These are phyloP conservation scores for Mycothermus thermophilus DNA, from an alignment of 495 filamentous ascomycete genomes.

Conservation along the genomic window DNA sequence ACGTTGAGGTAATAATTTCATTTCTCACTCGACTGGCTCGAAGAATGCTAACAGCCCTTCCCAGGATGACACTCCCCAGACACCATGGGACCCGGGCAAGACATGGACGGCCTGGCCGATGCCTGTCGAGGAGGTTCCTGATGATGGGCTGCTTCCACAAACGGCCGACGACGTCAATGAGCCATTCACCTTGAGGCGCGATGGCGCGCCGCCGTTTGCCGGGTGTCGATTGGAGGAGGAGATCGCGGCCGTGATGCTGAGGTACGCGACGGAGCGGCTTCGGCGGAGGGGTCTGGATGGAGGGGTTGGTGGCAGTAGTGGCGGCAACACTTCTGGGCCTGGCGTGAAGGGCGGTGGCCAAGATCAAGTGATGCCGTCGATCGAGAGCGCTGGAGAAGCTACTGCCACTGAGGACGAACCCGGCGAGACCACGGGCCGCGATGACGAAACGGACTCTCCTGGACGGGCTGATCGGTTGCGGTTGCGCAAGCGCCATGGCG, in stretches of 20 bases:
- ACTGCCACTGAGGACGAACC: neutral
- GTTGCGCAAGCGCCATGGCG: too few species aligned
- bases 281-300: constrained; percentile 5
- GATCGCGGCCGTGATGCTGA: constrained; percentile 46
- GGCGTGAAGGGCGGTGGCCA: neutral
- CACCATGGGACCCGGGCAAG: constrained; percentile 27
- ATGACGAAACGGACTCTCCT: constrained; percentile 3
- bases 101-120: constrained; percentile 74
- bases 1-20: constrained; percentile 1
- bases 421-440: neutral
- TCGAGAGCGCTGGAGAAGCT: constrained; percentile 5
- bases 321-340: too few species aligned
- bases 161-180: constrained; percentile 31
- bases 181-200: constrained; percentile 30
- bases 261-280: constrained; percentile 51
- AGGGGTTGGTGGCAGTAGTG: too few species aligned
- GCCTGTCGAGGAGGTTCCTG: constrained; percentile 42
- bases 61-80: neutral
- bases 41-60: too few species aligned
- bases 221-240: constrained; percentile 52
- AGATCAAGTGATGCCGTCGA: constrained; percentile 1
- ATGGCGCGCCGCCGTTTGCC: constrained; percentile 25
- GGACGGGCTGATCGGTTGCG: too few species aligned
- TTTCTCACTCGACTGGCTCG: neutral
- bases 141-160: constrained; percentile 23